These are phyloP conservation scores for Populus deltoides DNA, from an alignment of 345 rosid species.

Conservation along the genomic window DNA sequence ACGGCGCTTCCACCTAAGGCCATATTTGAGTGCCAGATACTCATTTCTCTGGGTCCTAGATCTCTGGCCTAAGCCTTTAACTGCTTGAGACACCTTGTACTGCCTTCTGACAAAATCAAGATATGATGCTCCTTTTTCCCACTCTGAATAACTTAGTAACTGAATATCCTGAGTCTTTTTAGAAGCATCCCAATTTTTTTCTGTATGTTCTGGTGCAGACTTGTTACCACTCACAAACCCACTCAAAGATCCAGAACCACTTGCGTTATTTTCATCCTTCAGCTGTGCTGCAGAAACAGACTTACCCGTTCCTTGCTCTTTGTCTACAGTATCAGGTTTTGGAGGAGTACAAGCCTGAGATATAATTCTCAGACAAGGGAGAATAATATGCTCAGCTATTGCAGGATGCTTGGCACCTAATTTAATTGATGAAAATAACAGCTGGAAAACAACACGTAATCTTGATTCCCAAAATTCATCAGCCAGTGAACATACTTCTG, in stretches of 20 bases:
- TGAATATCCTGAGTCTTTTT: conserved; percentile 73
- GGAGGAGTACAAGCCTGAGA: conserved; percentile 99
- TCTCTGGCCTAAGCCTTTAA: conserved; percentile 63
- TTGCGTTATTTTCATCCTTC: conserved; percentile 61
- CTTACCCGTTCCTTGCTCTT: conserved; percentile 59
- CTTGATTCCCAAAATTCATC: conserved; percentile 99
- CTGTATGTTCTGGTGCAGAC: conserved; percentile 46
- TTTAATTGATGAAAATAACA: conserved; percentile 88
- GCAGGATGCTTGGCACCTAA: conserved; percentile 99
- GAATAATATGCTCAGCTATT: conserved; percentile 93
- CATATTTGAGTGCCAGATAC: conserved; percentile 81
- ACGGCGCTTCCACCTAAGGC: conserved; percentile 83
- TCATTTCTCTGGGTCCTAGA: conserved; percentile 75
- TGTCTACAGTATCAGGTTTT: conserved; percentile 80
- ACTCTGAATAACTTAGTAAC: conserved; percentile 86
- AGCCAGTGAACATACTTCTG: conserved; percentile 91
- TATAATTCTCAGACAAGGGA: conserved; percentile 91
- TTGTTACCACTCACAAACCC: conserved; percentile 38
- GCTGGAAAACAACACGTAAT: conserved; percentile 88
- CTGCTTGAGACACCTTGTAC: conserved; percentile 78
- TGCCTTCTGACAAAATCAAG: conserved; percentile 98
- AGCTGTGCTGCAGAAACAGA: conserved; percentile 44
- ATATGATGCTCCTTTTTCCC: conserved; percentile 98
- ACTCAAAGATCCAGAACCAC: conserved; percentile 40
- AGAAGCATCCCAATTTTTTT: conserved; percentile 62